Conservation (phyloP, 495 filamentous ascomycete species). For the Talaromyces trachyspermus region DNA sequence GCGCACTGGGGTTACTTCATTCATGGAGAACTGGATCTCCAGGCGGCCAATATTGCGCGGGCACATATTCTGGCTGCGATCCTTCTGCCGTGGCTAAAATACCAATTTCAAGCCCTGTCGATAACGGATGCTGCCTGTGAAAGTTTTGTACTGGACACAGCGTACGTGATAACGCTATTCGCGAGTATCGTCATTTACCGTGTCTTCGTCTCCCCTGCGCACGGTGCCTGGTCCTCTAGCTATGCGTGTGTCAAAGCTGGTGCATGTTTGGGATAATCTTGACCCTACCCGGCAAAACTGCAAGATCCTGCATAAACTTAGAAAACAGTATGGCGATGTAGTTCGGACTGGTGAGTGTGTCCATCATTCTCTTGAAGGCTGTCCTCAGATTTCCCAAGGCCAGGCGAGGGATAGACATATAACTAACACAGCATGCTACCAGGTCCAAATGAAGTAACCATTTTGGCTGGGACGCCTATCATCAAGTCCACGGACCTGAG, state of each 20-base stretch:
- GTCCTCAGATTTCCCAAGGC: too few species aligned
- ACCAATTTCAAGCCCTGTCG: constrained; percentile 13
- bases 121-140: constrained; percentile 6
- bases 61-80: background rate
- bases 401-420: background rate
- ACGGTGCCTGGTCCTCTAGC: constrained; percentile 35
- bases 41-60: constrained; percentile 4
- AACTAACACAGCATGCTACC: constrained; percentile 14
- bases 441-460: constrained; percentile 21
- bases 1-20: constrained; percentile 18
- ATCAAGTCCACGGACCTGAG: background rate
- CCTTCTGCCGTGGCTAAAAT: constrained; percentile 9
- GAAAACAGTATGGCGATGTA: constrained; percentile 30
- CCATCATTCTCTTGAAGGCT: too few species aligned
- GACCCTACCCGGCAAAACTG: constrained; percentile 24
- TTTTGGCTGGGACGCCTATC: constrained; percentile 2
- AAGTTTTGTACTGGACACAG: constrained; percentile 15
- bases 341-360: constrained; percentile 29
- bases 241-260: constrained; percentile 38
- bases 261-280: constrained; percentile 28
- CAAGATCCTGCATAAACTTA: constrained; percentile 20
- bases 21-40: constrained; percentile 12
- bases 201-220: constrained; percentile 27
- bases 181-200: constrained; percentile 42
- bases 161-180: constrained; percentile 27